Evolutionary conservation across 805 yeast species (phyloP).

Genomic region (Candida ipomoeae): DNA sequence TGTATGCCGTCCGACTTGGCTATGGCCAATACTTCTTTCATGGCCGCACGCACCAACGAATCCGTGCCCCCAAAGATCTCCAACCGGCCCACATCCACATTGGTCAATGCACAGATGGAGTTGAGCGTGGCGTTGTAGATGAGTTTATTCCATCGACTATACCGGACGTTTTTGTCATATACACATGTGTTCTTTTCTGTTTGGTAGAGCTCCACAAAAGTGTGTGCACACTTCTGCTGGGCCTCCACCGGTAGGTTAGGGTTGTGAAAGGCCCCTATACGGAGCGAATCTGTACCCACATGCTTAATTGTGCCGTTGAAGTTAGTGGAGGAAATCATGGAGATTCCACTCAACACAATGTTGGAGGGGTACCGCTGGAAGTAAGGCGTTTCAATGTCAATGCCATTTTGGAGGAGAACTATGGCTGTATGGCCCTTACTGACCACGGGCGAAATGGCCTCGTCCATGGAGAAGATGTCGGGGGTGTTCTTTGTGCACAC

Average conservation of each 20-base stretch:
- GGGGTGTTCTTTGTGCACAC: constrained; percentile 65
- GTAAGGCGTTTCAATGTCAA: constrained; percentile 34
- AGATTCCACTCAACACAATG: constrained; percentile 34
- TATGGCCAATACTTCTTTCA: constrained; percentile 21
- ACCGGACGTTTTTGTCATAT: constrained; percentile 44
- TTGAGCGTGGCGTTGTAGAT: constrained; percentile 68
- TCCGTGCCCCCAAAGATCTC: constrained; percentile 21
- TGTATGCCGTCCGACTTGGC: constrained; percentile 25
- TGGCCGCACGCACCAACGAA: constrained; percentile 16
- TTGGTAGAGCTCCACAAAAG: constrained; percentile 44
- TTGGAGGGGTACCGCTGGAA: constrained; percentile 29
- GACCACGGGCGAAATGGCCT: constrained; percentile 48
- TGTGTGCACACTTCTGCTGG: constrained; percentile 34
- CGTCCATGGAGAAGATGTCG: constrained; percentile 50
- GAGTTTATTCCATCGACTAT: constrained; percentile 61
- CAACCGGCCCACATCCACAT: constrained; percentile 54
- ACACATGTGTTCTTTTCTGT: constrained; percentile 39
- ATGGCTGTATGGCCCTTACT: constrained; percentile 21
- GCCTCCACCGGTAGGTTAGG: constrained; percentile 25
- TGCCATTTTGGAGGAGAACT: constrained; percentile 39
- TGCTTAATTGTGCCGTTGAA: constrained; percentile 23
- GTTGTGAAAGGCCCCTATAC: constrained; percentile 32
- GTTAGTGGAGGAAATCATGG: constrained; percentile 34
- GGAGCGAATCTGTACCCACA: constrained; percentile 23
- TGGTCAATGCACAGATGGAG: constrained; percentile 56